Conservation (phyloP, 805 yeast genomes). For the Phaffomyces thermotolerans region DNA sequence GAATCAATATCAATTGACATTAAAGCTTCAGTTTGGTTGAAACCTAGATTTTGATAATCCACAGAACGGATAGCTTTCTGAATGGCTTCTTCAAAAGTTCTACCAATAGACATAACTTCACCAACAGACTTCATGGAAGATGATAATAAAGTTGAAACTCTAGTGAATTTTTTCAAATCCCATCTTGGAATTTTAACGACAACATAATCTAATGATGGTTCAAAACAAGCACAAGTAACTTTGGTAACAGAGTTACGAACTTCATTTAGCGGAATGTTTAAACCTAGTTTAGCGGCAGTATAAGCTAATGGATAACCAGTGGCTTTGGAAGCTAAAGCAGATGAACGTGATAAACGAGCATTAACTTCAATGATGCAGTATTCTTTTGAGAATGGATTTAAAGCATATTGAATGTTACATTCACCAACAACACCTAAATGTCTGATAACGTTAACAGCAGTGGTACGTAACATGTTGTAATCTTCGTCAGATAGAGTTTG, state of each 20-base stretch:
- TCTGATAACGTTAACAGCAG: constrained; percentile 95
- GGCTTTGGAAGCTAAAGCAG: constrained; percentile 98
- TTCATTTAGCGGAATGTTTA: constrained; percentile 86
- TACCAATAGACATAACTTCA: constrained; percentile 96
- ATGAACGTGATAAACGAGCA: constrained; percentile 95
- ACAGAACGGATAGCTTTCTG: constrained; percentile 97
- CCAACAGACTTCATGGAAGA: constrained; percentile 98
- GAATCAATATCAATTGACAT: constrained; percentile 88
- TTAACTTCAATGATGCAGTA: constrained; percentile 97
- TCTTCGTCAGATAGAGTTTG: constrained; percentile 96
- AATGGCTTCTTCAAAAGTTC: constrained; percentile 95
- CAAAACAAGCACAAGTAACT: constrained; percentile 93
- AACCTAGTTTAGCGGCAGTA: constrained; percentile 94
- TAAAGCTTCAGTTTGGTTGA: constrained; percentile 63
- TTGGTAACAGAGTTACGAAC: constrained; percentile 89
- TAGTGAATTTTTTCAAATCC: constrained; percentile 93
- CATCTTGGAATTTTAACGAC: constrained; percentile 98
- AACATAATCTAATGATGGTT: constrained; percentile 93
- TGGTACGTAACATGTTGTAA: constrained; percentile 94
- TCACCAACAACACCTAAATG: constrained; percentile 99
- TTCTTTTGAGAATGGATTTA: constrained; percentile 88
- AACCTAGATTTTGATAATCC: constrained; percentile 93
- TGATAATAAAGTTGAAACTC: constrained; percentile 80
- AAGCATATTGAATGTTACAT: constrained; percentile 95
- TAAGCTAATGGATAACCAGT: constrained; percentile 98